Base-by-base conservation (phyloP, 2,329 filamentous ascomycete genomes). In the Shiraia bambusicola region DNA sequence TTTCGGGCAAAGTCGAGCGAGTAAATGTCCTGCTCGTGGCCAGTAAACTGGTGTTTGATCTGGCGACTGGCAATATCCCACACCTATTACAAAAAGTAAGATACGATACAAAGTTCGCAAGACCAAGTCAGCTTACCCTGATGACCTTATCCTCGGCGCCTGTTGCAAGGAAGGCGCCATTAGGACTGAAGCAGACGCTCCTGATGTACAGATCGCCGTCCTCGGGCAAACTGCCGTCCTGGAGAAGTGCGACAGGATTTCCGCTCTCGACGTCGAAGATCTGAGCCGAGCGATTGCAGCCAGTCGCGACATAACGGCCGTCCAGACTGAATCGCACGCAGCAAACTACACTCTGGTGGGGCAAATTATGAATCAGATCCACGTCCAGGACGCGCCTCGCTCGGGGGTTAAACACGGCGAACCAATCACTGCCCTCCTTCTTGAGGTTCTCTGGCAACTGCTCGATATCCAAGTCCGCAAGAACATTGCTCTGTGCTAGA, bases 1-100 rank as follows among this genome's bases (percentile, higher is more conserved):
- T 96, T 94, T 29, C 89, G 85, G 24, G 92, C 88, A 69, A 95
- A 98, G 71, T 97, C 93, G 4, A 97, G 78, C 4, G 88, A 95
- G 72, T 97, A 97, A 50, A 98, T 98, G 56, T 98, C 93, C 71
- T 98, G 92, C 70, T 98, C 93, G 70, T 98, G 93, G 16, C 93
- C 93, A n/a, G 84, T 80, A 72, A 98, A 97, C 28, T 89, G 89
- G 65, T 93, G 89, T 61, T 90, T 88, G 66, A 98, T 97, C 7
- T 82, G 84, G 56, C 89, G 81, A 42, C 76, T 80, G 40, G 80
- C 78, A 57, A 98, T 97, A 67, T 98, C 93, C 93, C 93, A 98
- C 37, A 98, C 89, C 87, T 92, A 28, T 14, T 24, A 13, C 15
- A 15, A 8, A 28, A 37, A 5, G 15, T 38, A 26, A 38, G 28